Evolutionary conservation across 75 land plant species (phyloP), one percentile per base, ranked within the genome.

Genomic region (Cryptomeria japonica): DNA sequence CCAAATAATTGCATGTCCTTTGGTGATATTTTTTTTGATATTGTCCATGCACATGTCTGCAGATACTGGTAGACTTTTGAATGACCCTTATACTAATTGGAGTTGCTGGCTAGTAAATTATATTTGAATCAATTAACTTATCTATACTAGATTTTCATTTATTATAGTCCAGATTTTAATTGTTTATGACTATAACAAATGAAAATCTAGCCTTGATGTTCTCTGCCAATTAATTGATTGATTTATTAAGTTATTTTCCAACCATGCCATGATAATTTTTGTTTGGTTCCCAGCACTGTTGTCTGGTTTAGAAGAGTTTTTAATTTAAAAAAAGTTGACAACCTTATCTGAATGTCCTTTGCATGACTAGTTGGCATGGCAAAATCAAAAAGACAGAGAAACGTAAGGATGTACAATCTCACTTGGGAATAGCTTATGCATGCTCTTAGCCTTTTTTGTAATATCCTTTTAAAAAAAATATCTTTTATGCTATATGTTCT

Each of bases 401-500:
- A 79, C 10, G 3, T 1, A 39, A 25, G 22, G 44, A 79, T 41
- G 34, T n/a, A 28, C 3, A 3, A 44, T 82, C 32, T 46, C 15
- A 22, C 34, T 12, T n/a, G 49, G 84, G 28, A 46, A 44, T 44
- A n/a, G 84, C 31, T 82, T 82, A n/a, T 41, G 12, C 5, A 28
- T 82, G 51, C 34, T n/a, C 47, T 46, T 13, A 28, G n/a, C 46
- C 49, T 5, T 46, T 37, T 87, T 77, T 87, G 44, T 87, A 28
- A 34, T 39, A 87, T 46, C 86, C 46, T 86, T 77, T 77, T n/a
- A 82, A 12, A 32, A 82, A 82, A 44, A 28, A 46, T 11, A 46
- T 44, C 32, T 11, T 44, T 13, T 44, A 19, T 82, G 32, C 31
- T 82, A 82, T 28, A 12, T 28, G 9, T 13, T 44, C 47, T 46